phyloP scores from a whole-genome alignment of 805 yeast genomes.

The Myxozyma vanderwaltii region DNA sequence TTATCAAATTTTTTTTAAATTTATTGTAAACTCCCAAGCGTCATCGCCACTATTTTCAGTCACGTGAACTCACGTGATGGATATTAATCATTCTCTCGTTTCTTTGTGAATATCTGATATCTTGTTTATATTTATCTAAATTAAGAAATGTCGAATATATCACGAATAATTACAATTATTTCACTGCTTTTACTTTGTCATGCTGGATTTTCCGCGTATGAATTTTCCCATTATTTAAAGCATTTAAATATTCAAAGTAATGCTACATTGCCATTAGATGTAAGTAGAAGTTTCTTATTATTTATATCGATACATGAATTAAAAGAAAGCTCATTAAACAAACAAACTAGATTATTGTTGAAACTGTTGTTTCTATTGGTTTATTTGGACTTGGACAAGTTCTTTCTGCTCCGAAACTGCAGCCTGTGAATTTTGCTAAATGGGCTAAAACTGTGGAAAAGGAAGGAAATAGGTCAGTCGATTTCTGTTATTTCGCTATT shows the following conservation, averaged over 20 bases:
- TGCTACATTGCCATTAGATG: constrained; percentile 29
- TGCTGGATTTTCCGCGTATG: constrained; percentile 34
- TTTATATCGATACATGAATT: neutral
- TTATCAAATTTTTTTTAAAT: too few relatives aligned
- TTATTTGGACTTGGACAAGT: constrained; percentile 29
- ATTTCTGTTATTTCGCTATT: too few relatives aligned
- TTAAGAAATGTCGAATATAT: constrained; percentile 14
- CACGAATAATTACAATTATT: constrained; percentile 10
- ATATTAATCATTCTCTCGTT: neutral
- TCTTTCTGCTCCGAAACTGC: constrained; percentile 13
- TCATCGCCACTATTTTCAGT: too few relatives aligned
- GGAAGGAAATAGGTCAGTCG: constrained; percentile 28
- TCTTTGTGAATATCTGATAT: neutral
- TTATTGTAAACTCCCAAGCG: neutral
- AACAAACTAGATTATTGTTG: constrained; percentile 30
- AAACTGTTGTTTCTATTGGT: constrained; percentile 24
- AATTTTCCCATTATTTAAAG: constrained; percentile 32
- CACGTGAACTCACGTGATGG: neutral
- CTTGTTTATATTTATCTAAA: neutral
- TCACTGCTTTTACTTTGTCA: constrained; percentile 27
- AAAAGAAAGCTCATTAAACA: too few relatives aligned
- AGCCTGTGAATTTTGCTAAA: constrained; percentile 26
- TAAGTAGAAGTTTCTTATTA: constrained; percentile 1
- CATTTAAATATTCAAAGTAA: constrained; percentile 15
- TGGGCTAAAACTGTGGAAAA: constrained; percentile 28